Evolutionary conservation across 106 monocot genomes (phyloP), one percentile per base, ranked within the genome.

Genomic region (Xerophyta viscosa): DNA sequence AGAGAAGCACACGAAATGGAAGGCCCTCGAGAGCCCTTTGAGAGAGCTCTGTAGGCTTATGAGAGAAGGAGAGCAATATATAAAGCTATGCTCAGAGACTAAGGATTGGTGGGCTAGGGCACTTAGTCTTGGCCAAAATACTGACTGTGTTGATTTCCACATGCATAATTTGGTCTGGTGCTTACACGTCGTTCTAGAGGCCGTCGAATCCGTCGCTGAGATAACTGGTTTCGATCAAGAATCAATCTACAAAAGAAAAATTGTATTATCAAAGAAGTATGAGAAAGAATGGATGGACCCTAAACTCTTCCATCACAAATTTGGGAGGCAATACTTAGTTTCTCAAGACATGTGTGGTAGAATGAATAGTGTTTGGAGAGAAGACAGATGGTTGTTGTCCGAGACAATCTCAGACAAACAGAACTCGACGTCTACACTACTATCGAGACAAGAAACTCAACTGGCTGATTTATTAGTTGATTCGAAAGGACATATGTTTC

Each of bases 281-380:
- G 81, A 81, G 28, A 61, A 20, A 18, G 81, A 75, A 15, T 87
- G 81, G 81, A 41, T 87, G 61, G 82, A 82, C 17, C 72, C 65
- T 2, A 71, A 66, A 48, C 68, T 87, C 8, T 87, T 82, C 48
- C 65, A 64, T 50, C 62, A 62, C 24, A 64, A 31, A 33, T 82
- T 75, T 8, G 87, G 78, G 0, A 67, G 58, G 50, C 54, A 62
- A 9, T 82, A 82, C 61, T 48, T 87, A 55, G 50, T 78, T 24
- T 63, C 78, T 20, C 29, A 58, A 31, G 68, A 62, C 6, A 49
- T 72, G 27, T 46, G 67, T 55, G 59, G 31, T 24, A 82, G 43
- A 69, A 17, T 78, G 36, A 61, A 58, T 3, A 62, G 21, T 29
- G 64, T 48, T 1, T 24, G 31, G 31, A 87, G 72, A 46, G 87